Conservation (phyloP, 2,329 filamentous ascomycete genomes). For the Alternaria viburni region DNA sequence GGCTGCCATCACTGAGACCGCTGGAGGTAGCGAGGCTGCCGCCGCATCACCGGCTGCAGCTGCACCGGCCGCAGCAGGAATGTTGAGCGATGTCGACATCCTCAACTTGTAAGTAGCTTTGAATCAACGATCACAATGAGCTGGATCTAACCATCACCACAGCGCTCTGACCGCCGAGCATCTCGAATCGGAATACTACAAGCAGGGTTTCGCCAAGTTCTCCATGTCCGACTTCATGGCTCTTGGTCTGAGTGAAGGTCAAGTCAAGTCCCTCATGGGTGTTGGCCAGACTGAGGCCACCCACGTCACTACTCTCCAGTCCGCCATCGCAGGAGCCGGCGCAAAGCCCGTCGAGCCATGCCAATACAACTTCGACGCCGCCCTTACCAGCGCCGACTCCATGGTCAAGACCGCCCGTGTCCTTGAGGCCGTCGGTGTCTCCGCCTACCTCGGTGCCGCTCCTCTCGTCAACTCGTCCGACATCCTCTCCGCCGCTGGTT, state of each 20-base stretch:
- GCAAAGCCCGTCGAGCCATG: constrained; percentile 71
- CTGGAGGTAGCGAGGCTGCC: constrained; percentile 17
- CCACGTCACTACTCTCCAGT: constrained; percentile 66
- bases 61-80: constrained; percentile 31
- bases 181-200: constrained; percentile 76
- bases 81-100: constrained; percentile 59
- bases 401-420: constrained; percentile 75
- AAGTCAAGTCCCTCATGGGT: constrained; percentile 66
- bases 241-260: constrained; percentile 62
- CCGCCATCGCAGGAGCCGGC: constrained; percentile 66
- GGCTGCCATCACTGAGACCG: constrained; percentile 20
- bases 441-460: constrained; percentile 74
- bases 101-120: constrained; percentile 58
- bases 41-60: constrained; percentile 24
- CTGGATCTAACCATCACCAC: constrained; percentile 37
- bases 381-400: constrained; percentile 66
- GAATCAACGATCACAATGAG: constrained; percentile 17
- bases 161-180: constrained; percentile 76
- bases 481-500: constrained; percentile 70
- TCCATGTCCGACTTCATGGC: constrained; percentile 68
- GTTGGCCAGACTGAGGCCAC: constrained; percentile 69
- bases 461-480: constrained; percentile 65
- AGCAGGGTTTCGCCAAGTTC: constrained; percentile 72
- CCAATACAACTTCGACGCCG: constrained; percentile 69
- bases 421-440: constrained; percentile 75